A percentile compares a stretch with the other conserved stretches of the same genome.
These are phyloP conservation scores for Rubia yunnanensis DNA, from an alignment of 257 asterid genomes.

Conservation along the genomic window DNA sequence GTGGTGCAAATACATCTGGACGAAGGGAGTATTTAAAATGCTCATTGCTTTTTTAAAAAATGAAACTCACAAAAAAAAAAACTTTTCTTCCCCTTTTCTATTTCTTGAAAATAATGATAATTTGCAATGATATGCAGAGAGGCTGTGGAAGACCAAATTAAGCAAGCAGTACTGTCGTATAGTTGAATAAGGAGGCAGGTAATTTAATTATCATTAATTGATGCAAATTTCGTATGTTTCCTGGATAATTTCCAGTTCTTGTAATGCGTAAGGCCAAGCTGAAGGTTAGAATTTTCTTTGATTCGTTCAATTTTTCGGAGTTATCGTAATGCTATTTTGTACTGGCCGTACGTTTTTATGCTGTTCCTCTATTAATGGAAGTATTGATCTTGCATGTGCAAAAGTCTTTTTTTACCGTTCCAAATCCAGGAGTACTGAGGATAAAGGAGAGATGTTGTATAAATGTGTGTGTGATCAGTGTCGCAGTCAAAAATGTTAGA, in stretches of 20 bases:
- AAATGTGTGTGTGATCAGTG: background rate
- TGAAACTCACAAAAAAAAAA: too few species aligned
- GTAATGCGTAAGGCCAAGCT: background rate
- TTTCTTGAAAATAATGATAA: too few species aligned
- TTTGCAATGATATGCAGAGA: background rate
- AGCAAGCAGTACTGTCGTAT: background rate
- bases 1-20: too few species aligned
- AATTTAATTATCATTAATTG: too few species aligned
- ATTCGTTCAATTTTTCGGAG: background rate
- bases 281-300: conserved; percentile 2
- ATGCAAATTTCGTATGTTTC: background rate
- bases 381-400: background rate
- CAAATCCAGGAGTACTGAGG: background rate
- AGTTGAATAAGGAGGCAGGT: background rate
- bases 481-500: background rate
- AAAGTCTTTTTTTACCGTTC: background rate
- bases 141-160: conserved; percentile 1
- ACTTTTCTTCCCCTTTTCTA: too few species aligned
- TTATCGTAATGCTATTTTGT: background rate
- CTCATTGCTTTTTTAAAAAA: too few species aligned
- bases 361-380: background rate
- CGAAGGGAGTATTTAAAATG: too few species aligned
- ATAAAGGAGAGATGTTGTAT: background rate
- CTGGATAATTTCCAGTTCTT: background rate
- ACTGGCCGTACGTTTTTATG: background rate